phyloP scores from a whole-genome alignment of 2,329 filamentous ascomycete species.

The Hypoxylon sp. region DNA sequence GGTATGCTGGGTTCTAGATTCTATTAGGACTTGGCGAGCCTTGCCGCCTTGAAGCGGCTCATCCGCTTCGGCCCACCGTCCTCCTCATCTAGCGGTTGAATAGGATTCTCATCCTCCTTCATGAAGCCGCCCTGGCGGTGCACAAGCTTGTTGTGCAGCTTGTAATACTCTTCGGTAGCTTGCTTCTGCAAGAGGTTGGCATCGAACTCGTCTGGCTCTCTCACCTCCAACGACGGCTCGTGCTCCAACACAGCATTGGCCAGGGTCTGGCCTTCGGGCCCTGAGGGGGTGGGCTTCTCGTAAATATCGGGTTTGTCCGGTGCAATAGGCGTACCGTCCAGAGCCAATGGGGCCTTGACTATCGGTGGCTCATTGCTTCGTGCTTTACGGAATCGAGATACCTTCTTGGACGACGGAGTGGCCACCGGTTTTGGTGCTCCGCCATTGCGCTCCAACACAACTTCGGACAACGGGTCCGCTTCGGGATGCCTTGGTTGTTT shows the following conservation, averaged over 20 bases:
- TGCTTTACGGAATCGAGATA: slow-evolving; percentile 66
- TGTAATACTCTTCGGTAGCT: slow-evolving; percentile 85
- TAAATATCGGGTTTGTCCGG: slow-evolving; percentile 60
- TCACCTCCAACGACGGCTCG: slow-evolving; percentile 53
- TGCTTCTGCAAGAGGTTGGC: slow-evolving; percentile 79
- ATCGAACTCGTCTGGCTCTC: slow-evolving; percentile 75
- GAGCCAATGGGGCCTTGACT: slow-evolving; percentile 21
- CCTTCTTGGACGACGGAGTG: slow-evolving; percentile 49
- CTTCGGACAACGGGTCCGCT: slow-evolving; percentile 64
- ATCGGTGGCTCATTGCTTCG: slow-evolving; percentile 42
- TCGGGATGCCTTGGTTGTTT: slow-evolving; percentile 49
- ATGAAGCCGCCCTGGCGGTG: slow-evolving; percentile 86
- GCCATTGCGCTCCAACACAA: slow-evolving; percentile 60
- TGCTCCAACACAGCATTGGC: slow-evolving; percentile 71
- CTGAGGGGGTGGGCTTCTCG: slow-evolving; percentile 58
- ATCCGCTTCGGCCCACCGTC: slow-evolving; percentile 72
- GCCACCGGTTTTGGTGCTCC: slow-evolving; percentile 28
- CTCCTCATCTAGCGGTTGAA: slow-evolving; percentile 75
- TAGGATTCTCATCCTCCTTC: slow-evolving; percentile 75
- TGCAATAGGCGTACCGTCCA: slow-evolving; percentile 42
- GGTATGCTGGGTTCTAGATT: slow-evolving; percentile 32
- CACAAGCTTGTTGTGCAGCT: slow-evolving; percentile 84
- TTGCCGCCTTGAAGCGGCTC: slow-evolving; percentile 80
- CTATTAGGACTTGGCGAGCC: slow-evolving; percentile 66
- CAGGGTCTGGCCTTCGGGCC: slow-evolving; percentile 67